These are phyloP conservation scores for Diplocarpon rosae DNA, from an alignment of 2,329 filamentous ascomycete species.

Conservation along the genomic window DNA sequence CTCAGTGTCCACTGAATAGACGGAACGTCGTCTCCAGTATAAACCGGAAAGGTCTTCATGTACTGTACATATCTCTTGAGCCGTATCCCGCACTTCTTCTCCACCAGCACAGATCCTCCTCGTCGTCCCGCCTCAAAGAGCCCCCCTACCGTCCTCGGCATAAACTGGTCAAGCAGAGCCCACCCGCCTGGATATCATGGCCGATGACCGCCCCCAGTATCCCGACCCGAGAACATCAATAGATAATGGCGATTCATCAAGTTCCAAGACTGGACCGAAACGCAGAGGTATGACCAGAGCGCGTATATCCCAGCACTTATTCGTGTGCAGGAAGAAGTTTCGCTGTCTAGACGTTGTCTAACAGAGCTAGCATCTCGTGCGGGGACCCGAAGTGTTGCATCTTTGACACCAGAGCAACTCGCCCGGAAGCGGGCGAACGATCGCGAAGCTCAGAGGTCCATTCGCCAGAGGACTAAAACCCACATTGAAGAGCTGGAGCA, in stretches of 20 bases:
- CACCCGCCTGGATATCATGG: constrained; percentile 5
- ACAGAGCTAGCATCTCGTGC: constrained; percentile 23
- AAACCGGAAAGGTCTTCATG: too few relatives aligned
- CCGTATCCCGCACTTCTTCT: too few relatives aligned
- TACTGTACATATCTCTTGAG: too few relatives aligned
- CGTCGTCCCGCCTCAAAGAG: too few relatives aligned
- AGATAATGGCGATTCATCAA: constrained; percentile 1
- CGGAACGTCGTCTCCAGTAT: too few relatives aligned
- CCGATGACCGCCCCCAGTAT: constrained; percentile 8
- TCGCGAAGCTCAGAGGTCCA: constrained; percentile 78
- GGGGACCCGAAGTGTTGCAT: constrained; percentile 70
- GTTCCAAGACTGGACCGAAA: constrained; percentile 15
- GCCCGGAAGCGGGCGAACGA: constrained; percentile 86
- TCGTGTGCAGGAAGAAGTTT: not conserved
- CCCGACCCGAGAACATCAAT: constrained; percentile 4
- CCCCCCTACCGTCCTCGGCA: not conserved
- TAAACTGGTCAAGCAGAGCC: not conserved
- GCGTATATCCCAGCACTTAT: not conserved
- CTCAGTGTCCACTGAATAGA: too few relatives aligned
- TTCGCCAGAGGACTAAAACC: constrained; percentile 73
- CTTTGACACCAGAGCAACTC: constrained; percentile 75
- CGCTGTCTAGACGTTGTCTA: constrained; percentile 1
- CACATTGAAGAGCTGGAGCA: constrained; percentile 72
- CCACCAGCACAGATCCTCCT: too few relatives aligned
- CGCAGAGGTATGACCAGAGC: constrained; percentile 19